Conservation (phyloP, 2,329 filamentous ascomycete genomes). For the Claviceps humidiphila region DNA sequence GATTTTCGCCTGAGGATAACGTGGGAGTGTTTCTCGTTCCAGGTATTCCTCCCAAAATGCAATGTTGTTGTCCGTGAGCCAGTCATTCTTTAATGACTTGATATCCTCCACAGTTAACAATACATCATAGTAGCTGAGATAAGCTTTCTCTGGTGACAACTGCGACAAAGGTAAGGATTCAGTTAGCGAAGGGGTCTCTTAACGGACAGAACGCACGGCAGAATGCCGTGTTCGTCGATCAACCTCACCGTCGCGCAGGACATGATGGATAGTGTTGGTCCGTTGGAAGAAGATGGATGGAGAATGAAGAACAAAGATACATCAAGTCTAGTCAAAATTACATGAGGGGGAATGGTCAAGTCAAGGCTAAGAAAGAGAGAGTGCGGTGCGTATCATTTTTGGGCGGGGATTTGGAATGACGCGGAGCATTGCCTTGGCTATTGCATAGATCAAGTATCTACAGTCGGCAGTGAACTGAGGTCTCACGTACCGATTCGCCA, state of each 20-base stretch:
- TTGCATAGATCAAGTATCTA: not conserved
- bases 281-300: too few species aligned
- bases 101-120: slow-evolving; percentile 72
- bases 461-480: not conserved
- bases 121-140: slow-evolving; percentile 30
- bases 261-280: too few species aligned
- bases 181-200: not conserved
- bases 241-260: not conserved
- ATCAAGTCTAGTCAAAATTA: too few species aligned
- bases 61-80: slow-evolving; percentile 96
- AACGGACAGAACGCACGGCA: not conserved
- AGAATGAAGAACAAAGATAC: too few species aligned
- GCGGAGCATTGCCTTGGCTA: not conserved
- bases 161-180: slow-evolving; percentile 19
- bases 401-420: not conserved
- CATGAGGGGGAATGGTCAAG: too few species aligned
- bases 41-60: slow-evolving; percentile 97
- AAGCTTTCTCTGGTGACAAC: slow-evolving; percentile 30
- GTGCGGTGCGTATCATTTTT: too few species aligned
- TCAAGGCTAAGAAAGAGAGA: too few species aligned
- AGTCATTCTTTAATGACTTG: slow-evolving; percentile 77
- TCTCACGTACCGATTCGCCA: slow-evolving; percentile 30
- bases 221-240: too few species aligned
- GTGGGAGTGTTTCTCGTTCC: slow-evolving; percentile 72
- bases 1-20: slow-evolving; percentile 74